Conservation (phyloP, 441 rosid species). For the Populus hybrid region DNA sequence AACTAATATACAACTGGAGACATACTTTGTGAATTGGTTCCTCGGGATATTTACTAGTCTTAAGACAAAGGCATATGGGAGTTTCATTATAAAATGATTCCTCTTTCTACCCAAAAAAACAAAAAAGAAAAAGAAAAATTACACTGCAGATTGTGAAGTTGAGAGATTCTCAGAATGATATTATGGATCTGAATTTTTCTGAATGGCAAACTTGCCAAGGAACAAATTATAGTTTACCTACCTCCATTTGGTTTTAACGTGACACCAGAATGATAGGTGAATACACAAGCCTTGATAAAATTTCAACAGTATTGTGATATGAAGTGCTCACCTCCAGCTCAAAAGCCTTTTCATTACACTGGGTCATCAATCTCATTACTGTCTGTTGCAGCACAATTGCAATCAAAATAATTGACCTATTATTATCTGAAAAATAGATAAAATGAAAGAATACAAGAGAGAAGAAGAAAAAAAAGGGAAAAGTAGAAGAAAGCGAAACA, state of each 20-base stretch:
- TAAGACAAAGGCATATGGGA: neutral
- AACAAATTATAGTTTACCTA: neutral
- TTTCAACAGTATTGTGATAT: neutral
- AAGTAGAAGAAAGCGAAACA: slow-evolving; percentile 16
- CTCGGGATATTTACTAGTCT: neutral
- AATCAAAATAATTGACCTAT: slow-evolving; percentile 17
- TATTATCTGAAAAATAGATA: slow-evolving; percentile 9
- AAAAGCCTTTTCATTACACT: slow-evolving; percentile 87
- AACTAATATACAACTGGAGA: neutral
- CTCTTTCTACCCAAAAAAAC: no score
- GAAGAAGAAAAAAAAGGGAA: neutral
- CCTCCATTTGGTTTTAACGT: neutral
- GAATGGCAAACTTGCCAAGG: neutral
- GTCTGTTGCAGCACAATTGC: slow-evolving; percentile 50
- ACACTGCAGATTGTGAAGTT: neutral
- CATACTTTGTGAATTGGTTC: neutral
- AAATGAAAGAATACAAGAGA: neutral
- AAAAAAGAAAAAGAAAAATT: neutral
- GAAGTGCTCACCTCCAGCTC: slow-evolving; percentile 76
- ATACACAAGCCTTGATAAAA: neutral
- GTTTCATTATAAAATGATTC: neutral
- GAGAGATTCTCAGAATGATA: neutral
- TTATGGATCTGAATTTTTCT: neutral
- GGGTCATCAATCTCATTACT: slow-evolving; percentile 82
- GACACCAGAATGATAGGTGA: neutral